These are phyloP conservation scores for Cadophora sp. DNA, from an alignment of 2,329 filamentous ascomycete genomes.

Conservation along the genomic window DNA sequence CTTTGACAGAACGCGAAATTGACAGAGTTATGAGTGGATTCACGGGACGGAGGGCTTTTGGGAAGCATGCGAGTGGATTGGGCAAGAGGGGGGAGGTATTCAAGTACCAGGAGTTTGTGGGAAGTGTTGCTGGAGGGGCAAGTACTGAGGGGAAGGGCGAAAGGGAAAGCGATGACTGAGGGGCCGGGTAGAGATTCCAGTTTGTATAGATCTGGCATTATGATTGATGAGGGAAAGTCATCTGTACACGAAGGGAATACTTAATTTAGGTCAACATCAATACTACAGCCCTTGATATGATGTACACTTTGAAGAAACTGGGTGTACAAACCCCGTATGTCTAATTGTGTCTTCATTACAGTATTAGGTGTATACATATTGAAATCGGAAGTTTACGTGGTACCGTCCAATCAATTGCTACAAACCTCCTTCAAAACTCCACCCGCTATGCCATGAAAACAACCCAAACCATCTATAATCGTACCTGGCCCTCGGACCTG, in stretches of 20 bases:
- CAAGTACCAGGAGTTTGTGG: conserved; percentile 89
- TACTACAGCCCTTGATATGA: neutral
- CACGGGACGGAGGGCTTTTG: conserved; percentile 82
- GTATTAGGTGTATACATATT: conserved; percentile 25
- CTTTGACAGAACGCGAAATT: conserved; percentile 75
- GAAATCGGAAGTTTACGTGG: neutral
- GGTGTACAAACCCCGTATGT: neutral
- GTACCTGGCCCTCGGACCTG: conserved; percentile 44
- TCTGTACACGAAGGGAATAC: neutral
- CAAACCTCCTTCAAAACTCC: conserved; percentile 38
- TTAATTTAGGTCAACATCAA: neutral
- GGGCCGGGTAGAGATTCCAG: neutral
- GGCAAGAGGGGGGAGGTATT: conserved; percentile 84
- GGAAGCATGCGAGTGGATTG: conserved; percentile 59
- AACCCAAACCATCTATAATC: conserved; percentile 37
- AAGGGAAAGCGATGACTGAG: conserved; percentile 26
- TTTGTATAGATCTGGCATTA: neutral
- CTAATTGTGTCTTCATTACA: neutral
- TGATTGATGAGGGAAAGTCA: neutral
- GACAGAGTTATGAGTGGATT: conserved; percentile 90
- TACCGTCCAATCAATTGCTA: conserved; percentile 4
- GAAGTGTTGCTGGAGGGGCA: conserved; percentile 40
- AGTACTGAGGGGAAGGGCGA: conserved; percentile 36
- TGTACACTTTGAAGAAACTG: neutral
- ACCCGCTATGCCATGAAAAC: conserved; percentile 38